Evolutionary conservation across 768 basidiomycete species (phyloP).

Genomic region (Rubroboletus pulcherrimus): DNA sequence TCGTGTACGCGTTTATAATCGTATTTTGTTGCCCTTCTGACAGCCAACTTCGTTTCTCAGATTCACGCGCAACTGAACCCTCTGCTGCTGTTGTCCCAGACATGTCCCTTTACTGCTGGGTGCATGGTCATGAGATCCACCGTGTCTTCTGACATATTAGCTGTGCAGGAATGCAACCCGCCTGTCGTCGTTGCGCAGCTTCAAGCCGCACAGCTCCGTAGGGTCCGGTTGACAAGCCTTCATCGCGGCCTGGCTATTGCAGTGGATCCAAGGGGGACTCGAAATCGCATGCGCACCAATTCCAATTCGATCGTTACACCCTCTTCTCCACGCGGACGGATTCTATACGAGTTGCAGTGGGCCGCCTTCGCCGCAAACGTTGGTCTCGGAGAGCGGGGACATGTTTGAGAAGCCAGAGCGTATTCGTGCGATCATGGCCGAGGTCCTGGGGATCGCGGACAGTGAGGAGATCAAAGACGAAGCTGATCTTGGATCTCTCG

Average conservation of each 20-base stretch:
- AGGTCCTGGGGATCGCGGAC: slow-evolving; percentile 37
- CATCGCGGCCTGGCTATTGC: slow-evolving; percentile 42
- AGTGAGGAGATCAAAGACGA: slow-evolving; percentile 41
- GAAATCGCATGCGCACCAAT: slow-evolving; percentile 22
- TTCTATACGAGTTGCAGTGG: slow-evolving; percentile 13
- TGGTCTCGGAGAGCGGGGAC: slow-evolving; percentile 33
- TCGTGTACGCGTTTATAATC: no score
- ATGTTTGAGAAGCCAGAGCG: slow-evolving; percentile 9
- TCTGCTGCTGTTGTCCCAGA: no score
- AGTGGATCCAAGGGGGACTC: slow-evolving; percentile 11
- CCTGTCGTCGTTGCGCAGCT: slow-evolving; percentile 50
- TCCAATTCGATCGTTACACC: slow-evolving; percentile 28
- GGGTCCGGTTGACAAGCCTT: slow-evolving; percentile 49
- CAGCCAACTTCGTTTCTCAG: no score
- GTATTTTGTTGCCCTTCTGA: no score
- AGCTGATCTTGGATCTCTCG: slow-evolving; percentile 45
- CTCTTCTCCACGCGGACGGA: slow-evolving; percentile 12
- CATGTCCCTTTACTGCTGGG: no score
- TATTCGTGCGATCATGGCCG: slow-evolving; percentile 40
- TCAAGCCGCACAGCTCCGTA: slow-evolving; percentile 56
- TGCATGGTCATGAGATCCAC: no score
- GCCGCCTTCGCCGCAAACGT: slow-evolving; percentile 38
- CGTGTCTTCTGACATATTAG: slow-evolving; percentile 40
- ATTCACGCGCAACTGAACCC: no score
- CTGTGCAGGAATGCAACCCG: slow-evolving; percentile 37